phyloP scores from a whole-genome alignment of 225 moss, liverwort and hornwort genomes.

The Pseudisothecium myosuroides region DNA sequence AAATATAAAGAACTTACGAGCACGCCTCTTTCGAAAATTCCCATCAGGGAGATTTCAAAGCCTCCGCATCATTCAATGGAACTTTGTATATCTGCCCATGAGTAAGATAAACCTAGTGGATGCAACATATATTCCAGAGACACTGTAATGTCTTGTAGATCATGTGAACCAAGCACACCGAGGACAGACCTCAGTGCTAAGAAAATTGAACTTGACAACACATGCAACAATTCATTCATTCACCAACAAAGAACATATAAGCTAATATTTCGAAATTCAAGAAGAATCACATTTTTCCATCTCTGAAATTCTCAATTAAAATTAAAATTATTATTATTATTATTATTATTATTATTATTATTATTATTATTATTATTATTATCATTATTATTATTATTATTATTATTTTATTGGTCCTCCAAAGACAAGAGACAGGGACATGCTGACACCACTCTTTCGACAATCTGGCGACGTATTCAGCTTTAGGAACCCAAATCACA shows the following conservation, averaged over 20 bases:
- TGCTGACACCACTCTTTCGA: not conserved
- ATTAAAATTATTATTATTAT: no score
- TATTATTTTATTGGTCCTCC: not conserved
- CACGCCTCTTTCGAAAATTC: conserved; percentile 60
- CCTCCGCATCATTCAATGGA: conserved; percentile 64
- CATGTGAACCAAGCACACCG: not conserved
- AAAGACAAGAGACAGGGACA: not conserved
- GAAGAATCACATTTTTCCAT: not conserved
- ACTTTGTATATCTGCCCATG: conserved; percentile 57
- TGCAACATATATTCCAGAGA: not conserved
- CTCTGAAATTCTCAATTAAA: not conserved
- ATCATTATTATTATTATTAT: no score
- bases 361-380: no score
- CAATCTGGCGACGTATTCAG: not conserved
- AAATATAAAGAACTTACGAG: conserved; percentile 57
- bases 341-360: no score
- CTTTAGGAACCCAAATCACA: not conserved
- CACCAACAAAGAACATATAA: not conserved
- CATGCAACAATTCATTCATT: not conserved
- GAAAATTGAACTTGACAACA: not conserved
- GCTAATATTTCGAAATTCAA: not conserved
- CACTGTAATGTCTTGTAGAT: not conserved
- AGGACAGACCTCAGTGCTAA: not conserved
- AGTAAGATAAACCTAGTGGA: not conserved
- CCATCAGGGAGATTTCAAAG: conserved; percentile 60